Base-by-base conservation (phyloP, 257 asterid species). In the Jasminum sambac region DNA sequence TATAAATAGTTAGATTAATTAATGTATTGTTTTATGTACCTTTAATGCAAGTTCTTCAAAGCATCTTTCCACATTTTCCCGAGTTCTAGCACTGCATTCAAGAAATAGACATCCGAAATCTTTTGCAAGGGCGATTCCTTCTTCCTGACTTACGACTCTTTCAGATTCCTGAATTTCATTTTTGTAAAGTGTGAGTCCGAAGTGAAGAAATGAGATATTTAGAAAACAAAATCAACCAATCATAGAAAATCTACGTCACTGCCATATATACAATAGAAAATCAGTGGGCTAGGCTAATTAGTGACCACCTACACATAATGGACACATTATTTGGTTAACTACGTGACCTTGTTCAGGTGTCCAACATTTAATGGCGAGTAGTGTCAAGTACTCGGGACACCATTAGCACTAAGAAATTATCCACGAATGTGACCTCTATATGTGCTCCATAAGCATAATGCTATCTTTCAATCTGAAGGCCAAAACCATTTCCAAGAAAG, bases 71-170 rank as follows among this genome's bases (percentile, higher is more conserved):
- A 92, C 97, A 60, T 92, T 92, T 77, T 83, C 91, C 74, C 98
- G 86, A 39, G 97, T 92, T 84, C 75, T 88, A 72, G 98, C 96
- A 76, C 98, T 92, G 80, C 97, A 88, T 84, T 92, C 98, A 68
- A 87, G 75, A 83, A 88, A 92, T 30, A 88, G 79, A 65, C 87
- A 78, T 72, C 98, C 98, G 24, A 90, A 90, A 73, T 88, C 96
- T 79, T 83, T 82, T 9, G 95, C 96, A 24, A 90, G 85, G 70
- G 85, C 65, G 60, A 77, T 42, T 42, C 98, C 98, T 77, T 92
- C 98, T 84, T 92, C 98, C 72, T 85, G 83, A 65, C 84, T 87
- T 50, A 92, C 98, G 63, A 61, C 89, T 64, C 96, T 82, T 71
- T 90, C 95, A 46, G 91, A 87, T 75, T 90, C 98, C 98, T 92